Percentiles rank a stretch among this genome's conserved stretches.
Conservation (phyloP, 441 rosid genomes). For the Bocquillonia castaneifolia region DNA sequence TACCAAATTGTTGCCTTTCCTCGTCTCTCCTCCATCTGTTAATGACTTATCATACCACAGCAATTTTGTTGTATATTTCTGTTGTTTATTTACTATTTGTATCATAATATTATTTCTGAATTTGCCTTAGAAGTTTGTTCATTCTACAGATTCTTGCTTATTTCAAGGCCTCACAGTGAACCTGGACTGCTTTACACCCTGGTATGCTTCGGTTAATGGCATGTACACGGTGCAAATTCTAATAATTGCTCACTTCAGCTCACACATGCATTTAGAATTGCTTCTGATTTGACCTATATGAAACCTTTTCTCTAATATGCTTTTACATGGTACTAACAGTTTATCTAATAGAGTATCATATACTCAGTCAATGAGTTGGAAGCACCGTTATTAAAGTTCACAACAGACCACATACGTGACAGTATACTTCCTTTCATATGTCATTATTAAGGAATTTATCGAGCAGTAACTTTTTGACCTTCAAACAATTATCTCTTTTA, state of each 20-base stretch:
- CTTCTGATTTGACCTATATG: not conserved
- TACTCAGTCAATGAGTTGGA: not conserved
- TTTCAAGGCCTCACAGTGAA: constrained; percentile 36
- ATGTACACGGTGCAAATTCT: not conserved
- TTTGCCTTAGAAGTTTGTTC: constrained; percentile 18
- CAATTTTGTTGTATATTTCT: not conserved
- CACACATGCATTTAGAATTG: not conserved
- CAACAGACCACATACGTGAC: not conserved
- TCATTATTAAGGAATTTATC: not conserved
- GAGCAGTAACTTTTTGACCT: not conserved
- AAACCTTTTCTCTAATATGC: not conserved
- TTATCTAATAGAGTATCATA: not conserved
- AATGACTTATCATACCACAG: not conserved
- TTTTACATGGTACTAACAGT: not conserved
- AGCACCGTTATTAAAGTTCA: not conserved
- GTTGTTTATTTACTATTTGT: constrained; percentile 1
- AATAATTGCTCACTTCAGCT: not conserved
- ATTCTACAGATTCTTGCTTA: constrained; percentile 41
- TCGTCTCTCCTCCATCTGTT: not conserved
- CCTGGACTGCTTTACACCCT: constrained; percentile 44
- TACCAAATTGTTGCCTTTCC: not conserved
- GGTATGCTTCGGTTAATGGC: constrained; percentile 27
- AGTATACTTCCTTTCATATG: not conserved
- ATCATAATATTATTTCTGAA: not conserved
- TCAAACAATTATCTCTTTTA: not conserved